Evolutionary conservation across 2,329 filamentous ascomycete genomes (phyloP).

Genomic region (Arthrobotrys sphaeroides): DNA sequence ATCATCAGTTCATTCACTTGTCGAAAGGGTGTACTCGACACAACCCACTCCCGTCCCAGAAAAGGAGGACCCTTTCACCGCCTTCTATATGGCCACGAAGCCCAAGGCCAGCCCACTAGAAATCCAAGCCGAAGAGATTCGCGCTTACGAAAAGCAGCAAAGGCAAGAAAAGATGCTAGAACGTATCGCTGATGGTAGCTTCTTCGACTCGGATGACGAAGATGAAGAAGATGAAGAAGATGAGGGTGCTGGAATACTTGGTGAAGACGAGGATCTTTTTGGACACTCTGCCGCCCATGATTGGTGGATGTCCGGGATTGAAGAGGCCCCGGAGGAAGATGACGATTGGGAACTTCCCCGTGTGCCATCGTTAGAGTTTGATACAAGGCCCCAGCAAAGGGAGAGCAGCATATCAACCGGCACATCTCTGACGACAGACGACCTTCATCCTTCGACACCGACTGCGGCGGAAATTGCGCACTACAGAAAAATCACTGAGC

Average conservation of each 20-base stretch:
- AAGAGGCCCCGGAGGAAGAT: constrained; percentile 29
- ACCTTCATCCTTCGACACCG: constrained; percentile 26
- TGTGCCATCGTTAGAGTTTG: constrained; percentile 51
- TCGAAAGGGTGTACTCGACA: constrained; percentile 8
- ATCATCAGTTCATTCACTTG: constrained; percentile 27
- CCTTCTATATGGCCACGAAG: constrained; percentile 43
- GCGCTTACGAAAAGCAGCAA: constrained; percentile 21
- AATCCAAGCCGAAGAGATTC: constrained; percentile 21
- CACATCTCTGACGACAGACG: constrained; percentile 29
- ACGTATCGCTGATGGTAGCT: constrained; percentile 31
- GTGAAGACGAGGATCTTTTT: constrained; percentile 12
- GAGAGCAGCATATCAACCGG: constrained; percentile 39
- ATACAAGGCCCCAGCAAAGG: constrained; percentile 7
- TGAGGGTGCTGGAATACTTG: not conserved
- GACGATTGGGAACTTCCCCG: constrained; percentile 40
- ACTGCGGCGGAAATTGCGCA: constrained; percentile 35
- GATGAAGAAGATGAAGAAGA: constrained; percentile 19
- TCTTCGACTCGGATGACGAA: constrained; percentile 37
- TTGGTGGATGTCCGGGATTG: constrained; percentile 46
- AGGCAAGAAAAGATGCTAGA: constrained; percentile 24
- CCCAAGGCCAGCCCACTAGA: constrained; percentile 7
- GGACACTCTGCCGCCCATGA: constrained; percentile 13
- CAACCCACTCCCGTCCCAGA: not conserved
- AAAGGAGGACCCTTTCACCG: constrained; percentile 34
- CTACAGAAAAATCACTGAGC: constrained; percentile 36